Percentiles rank a stretch among this genome's conserved stretches.
These are phyloP conservation scores for Ceratobasidium sp. DNA, from an alignment of 1,284 basidiomycete species.

Conservation along the genomic window DNA sequence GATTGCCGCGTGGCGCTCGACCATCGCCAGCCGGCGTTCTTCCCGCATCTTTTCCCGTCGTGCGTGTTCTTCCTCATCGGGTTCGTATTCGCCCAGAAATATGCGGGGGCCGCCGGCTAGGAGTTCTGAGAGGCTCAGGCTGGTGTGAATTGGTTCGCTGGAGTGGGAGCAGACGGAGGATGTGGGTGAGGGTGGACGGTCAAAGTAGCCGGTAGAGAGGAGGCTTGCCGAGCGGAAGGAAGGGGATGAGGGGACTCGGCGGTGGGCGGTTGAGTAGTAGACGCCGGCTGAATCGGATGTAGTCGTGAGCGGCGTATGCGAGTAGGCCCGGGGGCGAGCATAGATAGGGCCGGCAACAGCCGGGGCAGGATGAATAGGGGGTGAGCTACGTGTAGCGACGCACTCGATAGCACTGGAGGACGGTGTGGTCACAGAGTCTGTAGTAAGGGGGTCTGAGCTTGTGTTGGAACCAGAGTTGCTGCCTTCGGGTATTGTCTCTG, in stretches of 20 bases:
- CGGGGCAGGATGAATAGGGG: too few relatives aligned
- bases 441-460: neutral
- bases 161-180: constrained; percentile 28
- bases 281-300: neutral
- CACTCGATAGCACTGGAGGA: neutral
- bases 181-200: constrained; percentile 27
- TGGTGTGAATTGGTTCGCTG: constrained; percentile 16
- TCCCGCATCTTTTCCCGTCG: constrained; percentile 30
- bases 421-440: neutral
- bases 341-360: neutral
- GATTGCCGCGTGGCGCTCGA: constrained; percentile 26
- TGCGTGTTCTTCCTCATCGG: neutral
- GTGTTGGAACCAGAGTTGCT: neutral
- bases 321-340: constrained; percentile 5
- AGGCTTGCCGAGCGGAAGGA: constrained; percentile 15
- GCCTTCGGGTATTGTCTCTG: constrained; percentile 13
- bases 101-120: neutral
- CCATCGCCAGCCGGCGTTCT: constrained; percentile 15
- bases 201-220: constrained; percentile 6
- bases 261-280: constrained; percentile 27
- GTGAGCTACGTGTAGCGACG: neutral
- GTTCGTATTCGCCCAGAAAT: neutral
- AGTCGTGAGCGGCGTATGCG: neutral
- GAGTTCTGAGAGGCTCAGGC: constrained; percentile 26
- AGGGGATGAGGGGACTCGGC: constrained; percentile 27